Evolutionary conservation across 495 filamentous ascomycete species (phyloP).

Genomic region (Penicillium ochrochloron): DNA sequence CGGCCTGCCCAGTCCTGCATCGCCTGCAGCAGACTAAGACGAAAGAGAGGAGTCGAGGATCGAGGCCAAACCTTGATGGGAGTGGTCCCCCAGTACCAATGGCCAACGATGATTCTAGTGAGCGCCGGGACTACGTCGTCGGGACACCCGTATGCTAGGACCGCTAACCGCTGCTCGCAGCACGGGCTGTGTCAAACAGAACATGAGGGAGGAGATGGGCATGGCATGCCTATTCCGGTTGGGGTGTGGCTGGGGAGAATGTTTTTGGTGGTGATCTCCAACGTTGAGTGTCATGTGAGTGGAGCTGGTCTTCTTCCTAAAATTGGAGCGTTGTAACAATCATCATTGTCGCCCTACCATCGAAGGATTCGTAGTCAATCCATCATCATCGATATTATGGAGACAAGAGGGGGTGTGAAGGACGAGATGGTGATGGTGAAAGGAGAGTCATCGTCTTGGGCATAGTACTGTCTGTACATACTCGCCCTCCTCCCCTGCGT

Average conservation of each 20-base stretch:
- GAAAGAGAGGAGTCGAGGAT: constrained; percentile 7
- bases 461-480: neutral
- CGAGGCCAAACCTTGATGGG: constrained; percentile 1
- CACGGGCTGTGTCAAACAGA: constrained; percentile 9
- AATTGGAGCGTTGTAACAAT: constrained; percentile 22
- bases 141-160: constrained; percentile 3
- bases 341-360: constrained; percentile 20
- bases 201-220: constrained; percentile 4
- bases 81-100: neutral
- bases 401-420: neutral
- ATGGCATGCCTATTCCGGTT: constrained; percentile 11
- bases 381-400: neutral
- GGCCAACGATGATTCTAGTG: neutral
- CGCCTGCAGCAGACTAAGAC: constrained; percentile 9
- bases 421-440: neutral
- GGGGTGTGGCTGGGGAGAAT: constrained; percentile 12
- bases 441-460: constrained; percentile 6
- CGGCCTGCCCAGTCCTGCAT: neutral
- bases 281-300: constrained; percentile 9
- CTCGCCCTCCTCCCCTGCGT: neutral
- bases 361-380: neutral
- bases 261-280: neutral
- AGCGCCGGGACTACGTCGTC: neutral
- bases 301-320: constrained; percentile 9
- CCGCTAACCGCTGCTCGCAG: neutral